These are phyloP conservation scores for Alternaria atra DNA, from an alignment of 2,329 filamentous ascomycete genomes.

Conservation along the genomic window DNA sequence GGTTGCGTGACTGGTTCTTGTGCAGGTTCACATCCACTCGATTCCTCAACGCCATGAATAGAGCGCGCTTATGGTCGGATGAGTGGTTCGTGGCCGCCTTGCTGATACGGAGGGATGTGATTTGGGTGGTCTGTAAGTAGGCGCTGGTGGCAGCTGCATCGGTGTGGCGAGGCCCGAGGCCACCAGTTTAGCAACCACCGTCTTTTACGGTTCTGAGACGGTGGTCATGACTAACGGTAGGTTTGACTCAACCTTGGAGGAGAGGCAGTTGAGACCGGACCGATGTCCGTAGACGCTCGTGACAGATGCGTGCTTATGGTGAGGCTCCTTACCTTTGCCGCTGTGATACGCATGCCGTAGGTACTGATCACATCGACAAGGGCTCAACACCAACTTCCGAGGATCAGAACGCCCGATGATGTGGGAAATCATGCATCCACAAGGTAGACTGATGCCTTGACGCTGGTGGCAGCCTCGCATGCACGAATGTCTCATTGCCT, in stretches of 20 bases:
- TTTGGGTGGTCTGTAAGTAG: constrained; percentile 5
- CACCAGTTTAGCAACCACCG: constrained; percentile 1
- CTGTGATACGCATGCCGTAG: background rate
- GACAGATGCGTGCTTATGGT: constrained; percentile 9
- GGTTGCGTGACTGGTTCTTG: constrained; percentile 9
- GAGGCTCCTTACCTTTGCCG: background rate
- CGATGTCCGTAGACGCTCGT: constrained; percentile 16
- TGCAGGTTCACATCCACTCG: background rate
- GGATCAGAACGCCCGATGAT: background rate
- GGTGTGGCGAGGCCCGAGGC: constrained; percentile 10
- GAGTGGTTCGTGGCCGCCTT: background rate
- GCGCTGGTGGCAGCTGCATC: constrained; percentile 20
- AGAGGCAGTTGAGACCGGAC: background rate
- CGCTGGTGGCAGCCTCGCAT: constrained; percentile 12
- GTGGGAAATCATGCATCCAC: background rate
- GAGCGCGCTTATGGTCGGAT: background rate
- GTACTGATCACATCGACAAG: background rate
- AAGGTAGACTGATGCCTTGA: background rate
- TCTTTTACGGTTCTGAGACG: constrained; percentile 6
- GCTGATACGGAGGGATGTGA: background rate
- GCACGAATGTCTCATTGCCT: background rate
- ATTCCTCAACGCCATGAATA: constrained; percentile 5
- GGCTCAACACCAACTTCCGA: background rate
- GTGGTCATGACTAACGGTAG: background rate
- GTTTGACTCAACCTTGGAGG: background rate